These are phyloP conservation scores for Pyrenophora graminea DNA, from an alignment of 2,329 filamentous ascomycete species.

Conservation along the genomic window DNA sequence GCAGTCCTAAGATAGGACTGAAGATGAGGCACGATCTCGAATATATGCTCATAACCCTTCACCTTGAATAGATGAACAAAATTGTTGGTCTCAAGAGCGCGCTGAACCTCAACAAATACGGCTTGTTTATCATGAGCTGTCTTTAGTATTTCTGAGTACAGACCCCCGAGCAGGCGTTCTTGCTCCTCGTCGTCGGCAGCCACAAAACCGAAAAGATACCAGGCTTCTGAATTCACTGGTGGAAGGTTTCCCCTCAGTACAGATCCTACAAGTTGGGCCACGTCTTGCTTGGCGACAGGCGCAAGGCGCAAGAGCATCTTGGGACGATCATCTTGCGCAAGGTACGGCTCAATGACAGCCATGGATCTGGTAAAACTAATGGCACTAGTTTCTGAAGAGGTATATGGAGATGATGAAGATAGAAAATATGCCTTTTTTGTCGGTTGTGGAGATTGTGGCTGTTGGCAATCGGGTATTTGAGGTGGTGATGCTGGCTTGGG, in stretches of 20 bases:
- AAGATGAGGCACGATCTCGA: neutral
- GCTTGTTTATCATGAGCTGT: too few relatives aligned
- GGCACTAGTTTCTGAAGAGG: too few relatives aligned
- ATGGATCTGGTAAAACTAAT: too few relatives aligned
- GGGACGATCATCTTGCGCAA: neutral
- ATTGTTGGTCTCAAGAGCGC: conserved; percentile 6
- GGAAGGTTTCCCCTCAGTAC: neutral
- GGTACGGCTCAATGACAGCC: too few relatives aligned
- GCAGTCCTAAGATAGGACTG: conserved; percentile 15
- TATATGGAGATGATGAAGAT: too few relatives aligned
- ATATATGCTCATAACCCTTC: conserved; percentile 3
- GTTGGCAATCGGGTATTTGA: too few relatives aligned
- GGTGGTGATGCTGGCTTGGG: too few relatives aligned
- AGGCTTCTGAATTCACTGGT: neutral
- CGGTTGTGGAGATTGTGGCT: neutral
- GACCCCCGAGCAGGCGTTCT: conserved; percentile 6
- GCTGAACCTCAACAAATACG: conserved; percentile 2
- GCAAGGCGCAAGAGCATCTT: neutral
- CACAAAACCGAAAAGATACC: conserved; percentile 25
- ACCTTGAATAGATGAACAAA: conserved; percentile 14
- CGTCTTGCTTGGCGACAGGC: conserved; percentile 9
- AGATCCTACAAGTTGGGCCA: neutral
- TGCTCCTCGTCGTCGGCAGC: conserved; percentile 9
- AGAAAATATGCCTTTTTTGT: neutral
- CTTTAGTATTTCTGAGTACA: conserved; percentile 6